phyloP scores from a whole-genome alignment of 345 rosid species.

The Boechera divaricarpa region DNA sequence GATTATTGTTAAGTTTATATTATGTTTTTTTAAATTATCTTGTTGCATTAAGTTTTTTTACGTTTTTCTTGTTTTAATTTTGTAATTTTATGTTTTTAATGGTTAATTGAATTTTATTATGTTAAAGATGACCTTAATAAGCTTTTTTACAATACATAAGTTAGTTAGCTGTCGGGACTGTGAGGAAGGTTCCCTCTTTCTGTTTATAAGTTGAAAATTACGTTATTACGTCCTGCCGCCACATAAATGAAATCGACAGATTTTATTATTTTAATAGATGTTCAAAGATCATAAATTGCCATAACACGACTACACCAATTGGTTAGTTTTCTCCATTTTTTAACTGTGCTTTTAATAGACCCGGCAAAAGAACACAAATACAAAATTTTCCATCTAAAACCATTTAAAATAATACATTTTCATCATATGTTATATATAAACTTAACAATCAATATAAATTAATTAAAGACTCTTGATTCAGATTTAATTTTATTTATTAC shows the following conservation, averaged over 20 bases:
- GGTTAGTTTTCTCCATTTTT: constrained; percentile 3
- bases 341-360: not conserved
- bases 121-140: not conserved
- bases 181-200: constrained; percentile 21
- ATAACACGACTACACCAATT: not conserved
- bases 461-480: not conserved
- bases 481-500: not conserved
- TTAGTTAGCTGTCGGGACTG: not conserved
- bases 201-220: not conserved
- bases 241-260: constrained; percentile 30
- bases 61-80: too few relatives aligned
- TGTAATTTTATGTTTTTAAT: too few relatives aligned
- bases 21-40: too few relatives aligned
- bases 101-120: too few relatives aligned
- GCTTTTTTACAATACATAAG: not conserved
- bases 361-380: not conserved
- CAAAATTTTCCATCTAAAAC: constrained; percentile 1
- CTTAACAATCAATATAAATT: not conserved
- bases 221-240: constrained; percentile 32
- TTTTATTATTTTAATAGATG: constrained; percentile 6
- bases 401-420: not conserved
- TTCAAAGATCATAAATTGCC: constrained; percentile 25
- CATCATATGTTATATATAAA: not conserved
- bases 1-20: too few relatives aligned
- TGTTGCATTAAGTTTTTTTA: too few relatives aligned